A percentile compares a stretch with the other conserved stretches of the same genome.
Conservation (phyloP, 805 yeast species). For the Teunomyces funiuensis region DNA sequence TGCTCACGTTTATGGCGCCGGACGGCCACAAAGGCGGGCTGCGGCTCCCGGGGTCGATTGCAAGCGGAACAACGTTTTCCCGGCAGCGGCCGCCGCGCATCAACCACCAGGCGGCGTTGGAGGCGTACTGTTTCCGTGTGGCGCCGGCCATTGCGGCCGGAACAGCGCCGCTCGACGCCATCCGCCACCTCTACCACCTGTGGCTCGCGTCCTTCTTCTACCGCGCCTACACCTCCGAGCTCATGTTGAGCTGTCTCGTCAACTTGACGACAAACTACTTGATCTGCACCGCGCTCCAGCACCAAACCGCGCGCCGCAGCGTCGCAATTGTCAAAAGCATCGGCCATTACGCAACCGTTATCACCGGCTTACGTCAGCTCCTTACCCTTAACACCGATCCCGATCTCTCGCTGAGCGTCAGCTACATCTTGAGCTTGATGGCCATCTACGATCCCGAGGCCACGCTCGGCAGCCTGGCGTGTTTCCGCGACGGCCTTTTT, state of each 20-base stretch:
- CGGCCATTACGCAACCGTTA: conserved; percentile 36
- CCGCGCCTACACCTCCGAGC: conserved; percentile 20
- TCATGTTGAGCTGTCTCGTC: conserved; percentile 37
- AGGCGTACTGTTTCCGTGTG: background rate
- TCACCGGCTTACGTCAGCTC: conserved; percentile 29
- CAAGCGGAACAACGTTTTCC: background rate
- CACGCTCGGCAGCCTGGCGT: conserved; percentile 32
- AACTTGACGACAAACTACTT: conserved; percentile 41
- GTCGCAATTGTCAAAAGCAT: conserved; percentile 32
- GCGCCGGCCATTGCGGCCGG: conserved; percentile 17
- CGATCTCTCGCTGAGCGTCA: conserved; percentile 31
- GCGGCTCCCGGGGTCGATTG: background rate
- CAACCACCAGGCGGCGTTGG: background rate
- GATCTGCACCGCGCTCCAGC: conserved; percentile 29
- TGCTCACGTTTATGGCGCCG: conserved; percentile 1
- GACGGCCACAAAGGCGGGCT: background rate
- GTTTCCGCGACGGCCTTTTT: conserved; percentile 43
- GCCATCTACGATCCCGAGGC: conserved; percentile 45
- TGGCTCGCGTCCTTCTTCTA: conserved; percentile 36
- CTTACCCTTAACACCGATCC: conserved; percentile 31
- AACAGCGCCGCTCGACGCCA: conserved; percentile 24
- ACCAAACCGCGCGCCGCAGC: conserved; percentile 10
- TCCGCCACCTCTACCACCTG: conserved; percentile 28
- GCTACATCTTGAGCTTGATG: conserved; percentile 40
- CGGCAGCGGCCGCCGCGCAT: background rate